These are phyloP conservation scores for Suillus ampliporus DNA, from an alignment of 768 basidiomycete species.

Conservation along the genomic window DNA sequence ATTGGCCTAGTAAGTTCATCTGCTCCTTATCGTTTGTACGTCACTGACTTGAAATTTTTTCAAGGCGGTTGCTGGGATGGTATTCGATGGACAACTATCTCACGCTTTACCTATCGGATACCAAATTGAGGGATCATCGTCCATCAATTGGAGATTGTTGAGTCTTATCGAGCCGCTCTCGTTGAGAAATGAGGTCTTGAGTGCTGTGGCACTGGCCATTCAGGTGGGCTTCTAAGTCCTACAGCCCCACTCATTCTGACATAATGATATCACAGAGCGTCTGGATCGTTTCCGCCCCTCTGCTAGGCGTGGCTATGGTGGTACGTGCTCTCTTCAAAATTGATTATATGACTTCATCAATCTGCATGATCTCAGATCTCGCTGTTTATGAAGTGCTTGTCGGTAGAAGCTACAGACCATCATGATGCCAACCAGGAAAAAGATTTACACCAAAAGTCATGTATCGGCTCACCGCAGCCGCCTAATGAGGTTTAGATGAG, in stretches of 20 bases:
- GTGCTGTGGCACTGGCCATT: conserved; percentile 64
- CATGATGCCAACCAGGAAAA: conserved; percentile 26
- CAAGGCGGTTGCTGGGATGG: conserved; percentile 77
- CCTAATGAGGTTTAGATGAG: conserved; percentile 24
- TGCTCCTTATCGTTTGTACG: conserved; percentile 6
- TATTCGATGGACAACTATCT: conserved; percentile 63
- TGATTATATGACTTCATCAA: not conserved
- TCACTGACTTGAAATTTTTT: not conserved
- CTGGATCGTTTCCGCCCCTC: conserved; percentile 76
- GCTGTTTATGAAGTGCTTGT: conserved; percentile 32
- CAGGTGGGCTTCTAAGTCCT: conserved; percentile 48
- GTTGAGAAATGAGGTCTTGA: conserved; percentile 53
- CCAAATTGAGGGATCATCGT: conserved; percentile 45
- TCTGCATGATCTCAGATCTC: conserved; percentile 29
- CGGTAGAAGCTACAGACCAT: conserved; percentile 26
- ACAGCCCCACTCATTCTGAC: conserved; percentile 13
- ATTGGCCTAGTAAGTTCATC: conserved; percentile 67
- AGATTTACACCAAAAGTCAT: conserved; percentile 13
- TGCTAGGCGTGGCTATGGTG: conserved; percentile 67
- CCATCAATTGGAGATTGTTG: conserved; percentile 60
- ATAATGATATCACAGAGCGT: conserved; percentile 53
- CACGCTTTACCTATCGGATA: conserved; percentile 55
- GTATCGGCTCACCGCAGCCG: conserved; percentile 14
- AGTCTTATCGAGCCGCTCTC: conserved; percentile 50
- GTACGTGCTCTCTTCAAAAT: conserved; percentile 41